Evolutionary conservation across 1,284 basidiomycete genomes (phyloP), one percentile per base, ranked within the genome.

Genomic region (Trichosporon inkin): DNA sequence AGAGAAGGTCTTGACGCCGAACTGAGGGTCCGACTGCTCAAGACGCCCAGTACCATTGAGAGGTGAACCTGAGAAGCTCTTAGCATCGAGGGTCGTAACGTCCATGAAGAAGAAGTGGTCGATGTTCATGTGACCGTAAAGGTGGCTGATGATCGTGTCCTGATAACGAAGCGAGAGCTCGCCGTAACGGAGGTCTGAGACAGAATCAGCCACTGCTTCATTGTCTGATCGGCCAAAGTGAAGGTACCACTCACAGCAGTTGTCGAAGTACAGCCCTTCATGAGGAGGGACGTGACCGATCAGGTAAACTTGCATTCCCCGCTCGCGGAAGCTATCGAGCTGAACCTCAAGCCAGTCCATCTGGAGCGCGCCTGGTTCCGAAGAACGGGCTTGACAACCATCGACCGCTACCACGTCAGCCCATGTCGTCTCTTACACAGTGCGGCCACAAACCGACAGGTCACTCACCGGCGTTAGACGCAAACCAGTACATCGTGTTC

Each of bases 401-500:
- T 84, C 83, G 55, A 76, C 74, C 24, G 72, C 73, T 68, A 60
- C 7, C 16, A 19, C 38, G 36, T 64, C 54, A 67, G 62, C 55
- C 47, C 22, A 17, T 13, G 28, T 19, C 13, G n/a, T 52, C 32
- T 34, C n/a, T n/a, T n/a, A n/a, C n/a, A n/a, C n/a, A n/a, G n/a
- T n/a, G n/a, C n/a, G n/a, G n/a, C n/a, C n/a, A n/a, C n/a, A n/a
- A n/a, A n/a, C n/a, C n/a, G n/a, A n/a, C n/a, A n/a, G n/a, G n/a
- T 5, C 3, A 65, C 80, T 71, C 68, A 86, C 89, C 88, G 80
- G 91, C 90, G 79, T 96, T 96, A 35, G 87, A 87, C 71, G 91
- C 88, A 77, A 89, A 96, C 80, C 91, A 94, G 78, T 92, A 96
- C 77, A 96, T 84, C 1, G 92, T 94, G 78, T 95, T 96, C 62